These are phyloP conservation scores for Mycocentrospora acerina DNA, from an alignment of 2,329 filamentous ascomycete species.

Conservation along the genomic window DNA sequence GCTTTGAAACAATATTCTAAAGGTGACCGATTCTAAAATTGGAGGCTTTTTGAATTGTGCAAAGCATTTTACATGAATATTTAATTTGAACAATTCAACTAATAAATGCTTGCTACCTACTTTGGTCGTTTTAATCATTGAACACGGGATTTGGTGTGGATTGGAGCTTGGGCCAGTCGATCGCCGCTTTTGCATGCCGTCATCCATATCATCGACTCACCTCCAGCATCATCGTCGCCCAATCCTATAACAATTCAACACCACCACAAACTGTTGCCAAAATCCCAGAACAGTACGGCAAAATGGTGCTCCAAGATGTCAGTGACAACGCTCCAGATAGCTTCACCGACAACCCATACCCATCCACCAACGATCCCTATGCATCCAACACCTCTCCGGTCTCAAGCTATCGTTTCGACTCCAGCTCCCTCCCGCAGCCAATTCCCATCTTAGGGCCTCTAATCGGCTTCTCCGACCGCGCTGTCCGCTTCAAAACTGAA, in stretches of 20 bases:
- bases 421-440: slow-evolving; percentile 40
- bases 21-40: no score
- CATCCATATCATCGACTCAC: slow-evolving; percentile 21
- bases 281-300: slow-evolving; percentile 5
- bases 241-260: slow-evolving; percentile 1
- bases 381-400: slow-evolving; percentile 20
- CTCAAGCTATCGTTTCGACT: slow-evolving; percentile 34
- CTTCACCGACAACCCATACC: slow-evolving; percentile 33
- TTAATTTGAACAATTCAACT: no score
- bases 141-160: no score
- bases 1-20: neutral
- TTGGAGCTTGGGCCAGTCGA: slow-evolving; percentile 11
- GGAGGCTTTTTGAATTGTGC: no score
- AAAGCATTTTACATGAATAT: no score
- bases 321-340: slow-evolving; percentile 30
- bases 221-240: slow-evolving; percentile 27
- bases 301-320: slow-evolving; percentile 47
- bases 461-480: slow-evolving; percentile 28
- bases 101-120: no score
- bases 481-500: slow-evolving; percentile 31
- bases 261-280: neutral
- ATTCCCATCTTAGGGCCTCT: slow-evolving; percentile 37
- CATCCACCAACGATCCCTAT: slow-evolving; percentile 43
- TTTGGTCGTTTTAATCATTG: no score
- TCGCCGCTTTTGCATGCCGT: slow-evolving; percentile 25